These are phyloP conservation scores for Metschnikowia bowlesiae DNA, from an alignment of 805 yeast genomes.

Conservation along the genomic window DNA sequence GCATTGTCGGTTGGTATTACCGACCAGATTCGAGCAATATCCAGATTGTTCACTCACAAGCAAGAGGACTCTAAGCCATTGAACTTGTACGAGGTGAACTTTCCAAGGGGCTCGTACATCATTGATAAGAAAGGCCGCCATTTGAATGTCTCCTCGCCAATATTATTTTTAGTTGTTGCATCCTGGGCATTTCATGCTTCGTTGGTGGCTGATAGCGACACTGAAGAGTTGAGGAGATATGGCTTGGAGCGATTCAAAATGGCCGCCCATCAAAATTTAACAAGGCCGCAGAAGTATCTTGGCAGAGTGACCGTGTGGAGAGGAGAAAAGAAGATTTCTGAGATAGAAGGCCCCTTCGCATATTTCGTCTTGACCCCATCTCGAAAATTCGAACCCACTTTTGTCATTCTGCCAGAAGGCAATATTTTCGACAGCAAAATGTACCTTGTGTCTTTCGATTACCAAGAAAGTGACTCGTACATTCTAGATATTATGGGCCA, in stretches of 20 bases:
- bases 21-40: constrained; percentile 26
- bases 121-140: constrained; percentile 19
- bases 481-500: constrained; percentile 53
- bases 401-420: constrained; percentile 60
- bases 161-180: constrained; percentile 56
- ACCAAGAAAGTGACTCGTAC: constrained; percentile 23
- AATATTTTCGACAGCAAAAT: constrained; percentile 38
- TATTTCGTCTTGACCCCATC: constrained; percentile 59
- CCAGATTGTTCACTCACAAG: constrained; percentile 29
- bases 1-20: constrained; percentile 53
- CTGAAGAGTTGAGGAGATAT: constrained; percentile 55
- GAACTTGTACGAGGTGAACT: constrained; percentile 39
- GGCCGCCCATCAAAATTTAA: constrained; percentile 59
- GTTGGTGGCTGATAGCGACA: constrained; percentile 74
- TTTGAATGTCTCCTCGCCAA: constrained; percentile 13
- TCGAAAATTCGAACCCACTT: constrained; percentile 54
- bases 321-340: constrained; percentile 8
- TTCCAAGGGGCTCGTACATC: constrained; percentile 34
- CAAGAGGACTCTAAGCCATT: constrained; percentile 26
- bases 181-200: constrained; percentile 89
- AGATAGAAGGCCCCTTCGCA: constrained; percentile 38
- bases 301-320: constrained; percentile 31
- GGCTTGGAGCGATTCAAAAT: constrained; percentile 66
- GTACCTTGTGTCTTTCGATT: constrained; percentile 45
- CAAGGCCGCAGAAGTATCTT: constrained; percentile 46